Conservation (phyloP, 208 protist genomes). For the Crithidia expoeki region DNA sequence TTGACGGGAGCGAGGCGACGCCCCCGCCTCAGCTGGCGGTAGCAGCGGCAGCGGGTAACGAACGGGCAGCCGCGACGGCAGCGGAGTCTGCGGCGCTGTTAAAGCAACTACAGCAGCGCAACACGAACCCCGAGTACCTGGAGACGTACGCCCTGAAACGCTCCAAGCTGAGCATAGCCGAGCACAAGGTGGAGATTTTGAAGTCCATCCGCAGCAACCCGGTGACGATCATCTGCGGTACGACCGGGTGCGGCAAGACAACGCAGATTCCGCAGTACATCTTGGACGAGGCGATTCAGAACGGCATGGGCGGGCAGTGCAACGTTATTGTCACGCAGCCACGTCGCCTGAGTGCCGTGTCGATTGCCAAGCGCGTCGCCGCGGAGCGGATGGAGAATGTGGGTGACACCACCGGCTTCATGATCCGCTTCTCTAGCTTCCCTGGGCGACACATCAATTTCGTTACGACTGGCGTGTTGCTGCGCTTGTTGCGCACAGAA, state of each 20-base stretch:
- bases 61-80: slow-evolving; percentile 32
- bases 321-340: slow-evolving; percentile 97
- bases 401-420: slow-evolving; percentile 98
- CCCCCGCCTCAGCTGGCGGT: neutral
- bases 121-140: slow-evolving; percentile 65
- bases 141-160: slow-evolving; percentile 69
- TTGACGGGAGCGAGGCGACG: neutral
- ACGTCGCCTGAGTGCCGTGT: slow-evolving; percentile 97
- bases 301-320: slow-evolving; percentile 61
- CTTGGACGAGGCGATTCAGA: slow-evolving; percentile 79
- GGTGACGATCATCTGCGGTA: slow-evolving; percentile 94
- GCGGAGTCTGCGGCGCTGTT: slow-evolving; percentile 59
- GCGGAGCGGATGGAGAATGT: slow-evolving; percentile 96
- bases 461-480: slow-evolving; percentile 98
- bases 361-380: slow-evolving; percentile 98
- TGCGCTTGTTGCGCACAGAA: slow-evolving; percentile 94
- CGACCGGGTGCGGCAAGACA: slow-evolving; percentile 97
- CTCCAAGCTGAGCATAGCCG: slow-evolving; percentile 69
- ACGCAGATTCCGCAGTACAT: slow-evolving; percentile 97
- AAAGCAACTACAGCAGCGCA: slow-evolving; percentile 46
- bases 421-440: slow-evolving; percentile 97
- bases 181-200: slow-evolving; percentile 74
- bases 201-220: slow-evolving; percentile 64
- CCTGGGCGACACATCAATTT: slow-evolving; percentile 96
- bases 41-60: neutral